phyloP scores from a whole-genome alignment of 208 protist genomes.

The Acanthamoeba castellanii region DNA sequence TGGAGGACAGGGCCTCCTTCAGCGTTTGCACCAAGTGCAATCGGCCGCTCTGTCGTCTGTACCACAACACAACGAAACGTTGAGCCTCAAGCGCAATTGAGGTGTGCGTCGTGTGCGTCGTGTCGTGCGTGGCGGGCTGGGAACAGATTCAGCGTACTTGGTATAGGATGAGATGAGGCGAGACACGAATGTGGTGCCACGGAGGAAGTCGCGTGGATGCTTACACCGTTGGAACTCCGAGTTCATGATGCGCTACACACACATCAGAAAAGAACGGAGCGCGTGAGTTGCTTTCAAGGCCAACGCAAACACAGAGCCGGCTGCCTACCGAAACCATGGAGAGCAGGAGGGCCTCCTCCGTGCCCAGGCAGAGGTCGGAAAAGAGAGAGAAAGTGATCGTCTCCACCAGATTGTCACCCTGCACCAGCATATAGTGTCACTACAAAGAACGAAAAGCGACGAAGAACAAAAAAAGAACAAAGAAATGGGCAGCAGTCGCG shows the following conservation, averaged over 20 bases:
- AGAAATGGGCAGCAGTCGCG: neutral
- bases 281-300: neutral
- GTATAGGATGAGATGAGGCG: conserved; percentile 57
- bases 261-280: neutral
- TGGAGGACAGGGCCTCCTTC: conserved; percentile 39
- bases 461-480: neutral
- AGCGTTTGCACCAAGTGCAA: conserved; percentile 66
- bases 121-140: neutral
- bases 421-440: neutral
- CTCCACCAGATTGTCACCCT: conserved; percentile 62
- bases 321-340: conserved; percentile 52
- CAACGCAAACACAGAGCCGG: neutral
- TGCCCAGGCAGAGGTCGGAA: conserved; percentile 54
- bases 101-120: neutral
- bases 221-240: conserved; percentile 51
- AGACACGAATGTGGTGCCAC: conserved; percentile 47
- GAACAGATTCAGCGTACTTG: neutral
- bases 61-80: neutral
- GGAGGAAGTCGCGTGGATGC: conserved; percentile 27
- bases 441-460: neutral
- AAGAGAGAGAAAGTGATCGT: conserved; percentile 58
- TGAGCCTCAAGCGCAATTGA: neutral
- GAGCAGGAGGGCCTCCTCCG: conserved; percentile 59
- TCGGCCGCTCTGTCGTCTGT: conserved; percentile 42
- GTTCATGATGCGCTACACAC: conserved; percentile 34